phyloP scores from a whole-genome alignment of 2,329 filamentous ascomycete genomes.

The Diaporthe sp. region DNA sequence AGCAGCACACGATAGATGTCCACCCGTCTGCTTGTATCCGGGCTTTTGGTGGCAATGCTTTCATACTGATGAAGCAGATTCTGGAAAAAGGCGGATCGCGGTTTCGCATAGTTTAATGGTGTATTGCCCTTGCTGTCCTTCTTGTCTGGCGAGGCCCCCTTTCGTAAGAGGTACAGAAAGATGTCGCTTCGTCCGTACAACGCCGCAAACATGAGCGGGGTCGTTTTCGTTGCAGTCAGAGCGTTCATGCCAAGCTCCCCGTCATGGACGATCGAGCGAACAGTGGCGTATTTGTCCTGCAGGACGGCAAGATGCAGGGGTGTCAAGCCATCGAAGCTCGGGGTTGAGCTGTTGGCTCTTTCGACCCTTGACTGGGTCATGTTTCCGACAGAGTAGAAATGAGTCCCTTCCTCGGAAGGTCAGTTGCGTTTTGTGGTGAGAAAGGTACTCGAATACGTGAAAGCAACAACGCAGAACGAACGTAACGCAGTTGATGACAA shows the following conservation, averaged over 20 bases:
- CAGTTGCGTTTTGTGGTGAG: background rate
- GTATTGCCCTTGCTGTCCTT: background rate
- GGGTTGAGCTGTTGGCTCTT: background rate
- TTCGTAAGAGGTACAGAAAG: background rate
- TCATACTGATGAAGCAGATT: background rate
- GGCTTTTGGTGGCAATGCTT: accelerated
- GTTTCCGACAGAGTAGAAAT: background rate
- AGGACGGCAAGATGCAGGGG: background rate
- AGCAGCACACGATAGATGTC: background rate
- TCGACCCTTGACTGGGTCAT: background rate
- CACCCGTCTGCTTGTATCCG: background rate
- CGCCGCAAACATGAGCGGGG: background rate
- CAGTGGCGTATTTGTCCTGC: background rate
- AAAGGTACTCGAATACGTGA: background rate
- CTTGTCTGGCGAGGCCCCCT: background rate
- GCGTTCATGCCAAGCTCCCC: background rate
- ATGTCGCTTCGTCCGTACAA: background rate
- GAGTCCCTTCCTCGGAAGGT: background rate
- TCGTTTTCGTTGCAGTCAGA: background rate
- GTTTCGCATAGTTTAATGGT: background rate
- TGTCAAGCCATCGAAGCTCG: background rate
- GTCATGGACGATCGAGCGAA: background rate
- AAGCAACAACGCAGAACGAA: background rate
- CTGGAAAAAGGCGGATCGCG: no score
- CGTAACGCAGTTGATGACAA: background rate